Base-by-base conservation (phyloP, 1,139 yeast genomes). In the Candida gigantensis region DNA sequence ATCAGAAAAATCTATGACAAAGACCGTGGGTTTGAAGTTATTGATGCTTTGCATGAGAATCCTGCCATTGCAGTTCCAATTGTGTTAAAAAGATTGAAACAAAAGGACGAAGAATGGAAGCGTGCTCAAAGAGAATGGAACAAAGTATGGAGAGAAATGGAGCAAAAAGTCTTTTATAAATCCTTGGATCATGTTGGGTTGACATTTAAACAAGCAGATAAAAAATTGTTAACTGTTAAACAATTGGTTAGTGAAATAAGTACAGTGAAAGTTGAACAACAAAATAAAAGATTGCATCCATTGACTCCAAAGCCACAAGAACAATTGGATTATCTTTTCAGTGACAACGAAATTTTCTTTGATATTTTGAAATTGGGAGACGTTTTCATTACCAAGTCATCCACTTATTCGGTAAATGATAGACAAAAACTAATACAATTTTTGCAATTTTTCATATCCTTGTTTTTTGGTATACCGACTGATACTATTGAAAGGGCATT, bases 91-190 rank as follows among this genome's bases (percentile, higher is more conserved):
- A 78, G 98, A 56, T 77, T 92, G 60, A 92, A 92, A 62, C 97
- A 92, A 63, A 92, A 92, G 64, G 98, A 94, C 58, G 97, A 92
- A 63, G 98, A 92, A 62, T 92, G 99, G 99, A 87, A 90, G 60
- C 80, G 97, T 47, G 92, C 97, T 1, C 98, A 92, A 55, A 79
- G 98, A 51, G 98, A 94, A 60, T 92, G 99, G 98, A 92, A 92
- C 62, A 92, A 92, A 58, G 96, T 90, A 18, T 92, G 99, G 99
- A 81, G 98, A 54, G 98, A 92, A 62, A 81, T 95, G 67, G 98
- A 94, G 58, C 96, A 89, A 56, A 90, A 89, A 54, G 96, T 89
- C 0, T 90, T 85, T 59, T 87, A 80, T 69, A 94, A 92, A 62
- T 86, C 96, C 3, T 72, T 92, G 50, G 99, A 92, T 58, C 98